A percentile compares a stretch with the other conserved stretches of the same genome.
Conservation (phyloP, 345 rosid species). For the Lepidium sativum region DNA sequence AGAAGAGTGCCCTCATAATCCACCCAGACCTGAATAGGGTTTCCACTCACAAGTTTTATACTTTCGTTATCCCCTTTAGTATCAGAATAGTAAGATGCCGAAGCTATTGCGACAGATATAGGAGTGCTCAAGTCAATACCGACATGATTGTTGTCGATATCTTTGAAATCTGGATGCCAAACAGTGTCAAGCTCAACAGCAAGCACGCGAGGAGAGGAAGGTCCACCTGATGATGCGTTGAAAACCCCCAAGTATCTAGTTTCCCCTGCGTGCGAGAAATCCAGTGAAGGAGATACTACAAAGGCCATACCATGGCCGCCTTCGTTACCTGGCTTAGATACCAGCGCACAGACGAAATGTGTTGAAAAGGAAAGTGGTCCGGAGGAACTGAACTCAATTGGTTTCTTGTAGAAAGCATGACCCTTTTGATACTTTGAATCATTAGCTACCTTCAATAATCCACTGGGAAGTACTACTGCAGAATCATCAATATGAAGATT, state of each 20-base stretch:
- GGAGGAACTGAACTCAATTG: conserved; percentile 39
- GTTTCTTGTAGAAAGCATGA: conserved; percentile 40
- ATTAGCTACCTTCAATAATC: conserved; percentile 45
- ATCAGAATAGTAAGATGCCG: conserved; percentile 34
- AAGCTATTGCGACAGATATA: conserved; percentile 26
- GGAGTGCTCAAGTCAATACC: conserved; percentile 48
- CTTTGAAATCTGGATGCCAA: conserved; percentile 33
- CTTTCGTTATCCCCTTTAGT: conserved; percentile 1
- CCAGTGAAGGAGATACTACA: conserved; percentile 27
- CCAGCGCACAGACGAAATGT: conserved; percentile 33
- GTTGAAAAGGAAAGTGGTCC: conserved; percentile 30
- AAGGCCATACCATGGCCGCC: conserved; percentile 45
- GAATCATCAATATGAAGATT: conserved; percentile 18
- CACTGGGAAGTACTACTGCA: conserved; percentile 34
- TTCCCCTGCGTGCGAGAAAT: conserved; percentile 4
- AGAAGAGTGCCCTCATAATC: conserved; percentile 45
- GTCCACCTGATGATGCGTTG: conserved; percentile 26
- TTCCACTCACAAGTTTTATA: conserved; percentile 32
- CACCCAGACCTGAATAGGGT: conserved; percentile 51
- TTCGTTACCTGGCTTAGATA: conserved; percentile 23
- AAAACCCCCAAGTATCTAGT: conserved; percentile 41
- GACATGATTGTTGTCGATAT: conserved; percentile 41
- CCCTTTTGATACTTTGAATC: conserved; percentile 27
- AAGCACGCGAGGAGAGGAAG: conserved; percentile 28
- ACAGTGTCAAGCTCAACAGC: conserved; percentile 61